These are phyloP conservation scores for Ceratocystis colombiana DNA, from an alignment of 2,329 filamentous ascomycete species.

Conservation along the genomic window DNA sequence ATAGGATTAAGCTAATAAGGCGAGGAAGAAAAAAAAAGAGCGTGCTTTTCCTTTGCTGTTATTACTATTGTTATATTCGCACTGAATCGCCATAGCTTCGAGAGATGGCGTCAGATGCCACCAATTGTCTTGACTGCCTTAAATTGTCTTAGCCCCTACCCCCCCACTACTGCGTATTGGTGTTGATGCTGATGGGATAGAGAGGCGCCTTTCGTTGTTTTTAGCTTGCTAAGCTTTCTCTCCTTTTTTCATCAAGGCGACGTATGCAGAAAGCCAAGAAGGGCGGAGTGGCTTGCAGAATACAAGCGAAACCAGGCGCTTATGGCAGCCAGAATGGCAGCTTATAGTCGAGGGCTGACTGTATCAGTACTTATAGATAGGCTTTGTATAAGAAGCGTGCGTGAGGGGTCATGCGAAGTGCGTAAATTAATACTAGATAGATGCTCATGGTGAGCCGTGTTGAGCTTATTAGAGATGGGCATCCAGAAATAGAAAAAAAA, in stretches of 20 bases:
- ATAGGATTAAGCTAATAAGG: not conserved
- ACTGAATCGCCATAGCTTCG: constrained; percentile 6
- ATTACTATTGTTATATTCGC: no score
- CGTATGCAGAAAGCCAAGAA: no score
- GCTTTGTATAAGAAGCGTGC: not conserved
- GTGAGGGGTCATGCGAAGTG: constrained; percentile 1
- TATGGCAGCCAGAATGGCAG: no score
- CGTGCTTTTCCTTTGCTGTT: not conserved
- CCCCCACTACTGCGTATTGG: not conserved
- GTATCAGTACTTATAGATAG: constrained; percentile 17
- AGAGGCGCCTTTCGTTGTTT: no score
- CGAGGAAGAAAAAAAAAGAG: not conserved
- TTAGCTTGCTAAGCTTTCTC: not conserved
- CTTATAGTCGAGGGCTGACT: not conserved
- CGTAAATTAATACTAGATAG: not conserved
- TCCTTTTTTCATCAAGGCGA: not conserved
- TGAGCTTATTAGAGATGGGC: not conserved
- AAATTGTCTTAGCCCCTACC: no score
- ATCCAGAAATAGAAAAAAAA: no score
- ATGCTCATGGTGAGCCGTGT: constrained; percentile 3
- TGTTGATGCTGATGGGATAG: not conserved
- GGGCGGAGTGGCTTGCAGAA: no score
- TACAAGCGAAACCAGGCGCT: no score
- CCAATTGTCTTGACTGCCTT: constrained; percentile 14
- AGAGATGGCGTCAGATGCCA: constrained; percentile 10